Conservation (phyloP, 768 basidiomycete species). For the Phaeolepiota aurea region DNA sequence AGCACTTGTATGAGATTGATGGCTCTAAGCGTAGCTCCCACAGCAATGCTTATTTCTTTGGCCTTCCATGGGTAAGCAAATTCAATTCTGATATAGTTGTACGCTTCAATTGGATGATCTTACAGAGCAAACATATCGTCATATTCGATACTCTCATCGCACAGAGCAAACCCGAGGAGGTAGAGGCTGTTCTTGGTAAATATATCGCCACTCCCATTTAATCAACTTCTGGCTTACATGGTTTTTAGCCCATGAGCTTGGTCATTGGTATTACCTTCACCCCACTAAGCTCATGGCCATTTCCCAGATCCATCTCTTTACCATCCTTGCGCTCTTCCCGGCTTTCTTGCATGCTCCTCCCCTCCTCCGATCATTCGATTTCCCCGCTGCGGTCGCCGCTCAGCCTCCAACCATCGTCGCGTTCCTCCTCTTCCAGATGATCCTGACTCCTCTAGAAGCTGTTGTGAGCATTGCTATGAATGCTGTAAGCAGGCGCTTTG, state of each 20-base stretch:
- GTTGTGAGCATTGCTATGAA: conserved; percentile 71
- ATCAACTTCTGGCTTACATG: neutral
- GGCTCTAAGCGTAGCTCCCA: conserved; percentile 94
- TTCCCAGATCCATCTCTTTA: conserved; percentile 83
- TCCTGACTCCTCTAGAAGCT: conserved; percentile 73
- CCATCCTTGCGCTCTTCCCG: conserved; percentile 82
- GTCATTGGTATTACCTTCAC: conserved; percentile 93
- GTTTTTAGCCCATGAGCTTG: conserved; percentile 78
- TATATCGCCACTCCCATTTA: conserved; percentile 1
- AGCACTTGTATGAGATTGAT: conserved; percentile 93
- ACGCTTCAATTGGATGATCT: neutral
- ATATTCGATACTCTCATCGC: conserved; percentile 97
- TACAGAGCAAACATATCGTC: conserved; percentile 86
- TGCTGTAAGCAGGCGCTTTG: conserved; percentile 76
- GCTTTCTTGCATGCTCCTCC: conserved; percentile 80
- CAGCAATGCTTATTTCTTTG: conserved; percentile 98
- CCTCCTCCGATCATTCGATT: conserved; percentile 75
- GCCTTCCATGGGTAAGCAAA: conserved; percentile 76
- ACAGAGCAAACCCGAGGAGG: conserved; percentile 82
- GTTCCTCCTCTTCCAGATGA: conserved; percentile 87
- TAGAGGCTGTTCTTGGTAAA: conserved; percentile 86
- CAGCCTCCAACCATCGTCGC: conserved; percentile 76
- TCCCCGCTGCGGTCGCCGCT: conserved; percentile 53
- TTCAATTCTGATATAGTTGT: neutral
- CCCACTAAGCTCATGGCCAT: conserved; percentile 83